Percentiles rank a stretch among this genome's conserved stretches.
Evolutionary conservation across 371 early-diverging fungal genomes (phyloP).

Genomic region (Thermomucor indicae-seudaticae): DNA sequence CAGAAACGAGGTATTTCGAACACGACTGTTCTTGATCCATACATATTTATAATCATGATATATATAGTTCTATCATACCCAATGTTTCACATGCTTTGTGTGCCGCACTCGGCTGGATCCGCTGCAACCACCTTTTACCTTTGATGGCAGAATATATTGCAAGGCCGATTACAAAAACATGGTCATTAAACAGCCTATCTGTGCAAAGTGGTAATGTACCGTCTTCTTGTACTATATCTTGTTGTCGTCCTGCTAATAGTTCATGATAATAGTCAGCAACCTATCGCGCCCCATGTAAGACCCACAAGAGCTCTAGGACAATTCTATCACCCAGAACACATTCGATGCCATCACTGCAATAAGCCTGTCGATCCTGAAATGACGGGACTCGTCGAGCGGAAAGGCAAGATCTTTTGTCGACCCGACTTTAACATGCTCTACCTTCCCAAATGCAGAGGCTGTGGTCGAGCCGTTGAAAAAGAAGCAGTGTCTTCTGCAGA

Average conservation of each 20-base stretch:
- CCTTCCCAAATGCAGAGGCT: slow-evolving; percentile 61
- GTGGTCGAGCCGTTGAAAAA: slow-evolving; percentile 59
- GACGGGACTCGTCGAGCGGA: slow-evolving; percentile 64
- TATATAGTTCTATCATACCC: slow-evolving; percentile 13
- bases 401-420: slow-evolving; percentile 64
- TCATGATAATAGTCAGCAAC: slow-evolving; percentile 24
- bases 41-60: no score
- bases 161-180: slow-evolving; percentile 43
- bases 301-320: slow-evolving; percentile 53
- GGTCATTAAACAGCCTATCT: slow-evolving; percentile 16
- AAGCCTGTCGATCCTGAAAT: slow-evolving; percentile 57
- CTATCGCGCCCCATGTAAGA: slow-evolving; percentile 33
- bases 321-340: slow-evolving; percentile 56
- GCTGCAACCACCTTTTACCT: slow-evolving; percentile 17
- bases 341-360: slow-evolving; percentile 54
- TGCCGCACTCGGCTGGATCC: slow-evolving; percentile 18
- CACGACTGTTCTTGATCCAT: no score
- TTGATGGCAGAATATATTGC: slow-evolving; percentile 56
- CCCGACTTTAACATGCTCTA: slow-evolving; percentile 58
- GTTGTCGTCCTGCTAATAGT: background rate
- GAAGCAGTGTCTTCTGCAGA: slow-evolving; percentile 68
- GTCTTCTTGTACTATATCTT: background rate
- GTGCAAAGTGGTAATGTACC: slow-evolving; percentile 39
- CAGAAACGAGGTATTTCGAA: no score
- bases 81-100: slow-evolving; percentile 18